These are phyloP conservation scores for Thermoascus crustaceus DNA, from an alignment of 2,329 filamentous ascomycete species.

Conservation along the genomic window DNA sequence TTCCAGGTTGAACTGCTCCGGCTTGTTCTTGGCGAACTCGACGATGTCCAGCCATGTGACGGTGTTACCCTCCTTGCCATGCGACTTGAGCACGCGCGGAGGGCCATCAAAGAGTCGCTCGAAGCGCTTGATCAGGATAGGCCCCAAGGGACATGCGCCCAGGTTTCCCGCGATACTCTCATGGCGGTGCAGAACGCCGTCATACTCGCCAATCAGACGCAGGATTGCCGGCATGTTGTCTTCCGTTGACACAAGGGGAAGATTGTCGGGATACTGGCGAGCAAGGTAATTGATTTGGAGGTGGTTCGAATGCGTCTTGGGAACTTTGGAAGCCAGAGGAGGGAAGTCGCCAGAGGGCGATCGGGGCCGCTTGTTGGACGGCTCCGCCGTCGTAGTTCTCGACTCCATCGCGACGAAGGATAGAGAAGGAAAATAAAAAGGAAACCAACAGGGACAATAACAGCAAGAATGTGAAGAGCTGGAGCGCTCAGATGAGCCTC, in stretches of 20 bases:
- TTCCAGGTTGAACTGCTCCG: slow-evolving; percentile 66
- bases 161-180: slow-evolving; percentile 81
- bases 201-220: slow-evolving; percentile 67
- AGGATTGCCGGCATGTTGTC: slow-evolving; percentile 69
- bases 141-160: slow-evolving; percentile 72
- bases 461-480: too few species aligned
- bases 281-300: slow-evolving; percentile 62
- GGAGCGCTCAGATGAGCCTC: neutral
- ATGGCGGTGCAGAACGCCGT: slow-evolving; percentile 74
- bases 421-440: slow-evolving; percentile 1
- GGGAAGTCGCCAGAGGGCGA: slow-evolving; percentile 36
- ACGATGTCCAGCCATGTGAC: slow-evolving; percentile 82
- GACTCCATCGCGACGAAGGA: slow-evolving; percentile 24
- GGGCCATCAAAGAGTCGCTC: slow-evolving; percentile 78
- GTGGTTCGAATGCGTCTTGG: slow-evolving; percentile 49
- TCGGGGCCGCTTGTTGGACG: slow-evolving; percentile 38
- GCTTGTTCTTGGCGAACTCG: slow-evolving; percentile 71
- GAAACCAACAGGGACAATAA: too few species aligned
- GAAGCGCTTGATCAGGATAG: slow-evolving; percentile 76
- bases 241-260: slow-evolving; percentile 54
- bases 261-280: slow-evolving; percentile 52
- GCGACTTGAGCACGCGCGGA: slow-evolving; percentile 58
- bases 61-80: slow-evolving; percentile 51
- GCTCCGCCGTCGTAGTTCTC: slow-evolving; percentile 26
- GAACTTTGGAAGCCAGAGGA: slow-evolving; percentile 40